Evolutionary conservation across 345 rosid species (phyloP), one percentile per base, ranked within the genome.

Genomic region (Eucalyptus curtisii): DNA sequence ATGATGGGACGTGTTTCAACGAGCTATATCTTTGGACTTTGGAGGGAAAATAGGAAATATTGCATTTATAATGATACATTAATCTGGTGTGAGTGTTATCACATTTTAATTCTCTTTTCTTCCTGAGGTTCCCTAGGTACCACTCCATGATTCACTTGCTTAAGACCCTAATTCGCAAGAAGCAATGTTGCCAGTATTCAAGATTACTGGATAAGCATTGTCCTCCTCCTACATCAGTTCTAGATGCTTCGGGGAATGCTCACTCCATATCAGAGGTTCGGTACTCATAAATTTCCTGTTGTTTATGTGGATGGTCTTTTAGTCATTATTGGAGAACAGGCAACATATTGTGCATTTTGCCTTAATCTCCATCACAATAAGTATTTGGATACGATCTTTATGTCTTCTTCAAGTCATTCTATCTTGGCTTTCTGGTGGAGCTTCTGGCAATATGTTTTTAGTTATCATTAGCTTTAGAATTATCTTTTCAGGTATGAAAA

Each of bases 191-290:
- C 92, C 95, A 94, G 47, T 90, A 94, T 90, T 76, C 87, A 87
- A 93, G 89, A 71, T 92, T 97, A 88, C 92, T 96, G 92, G 93
- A 95, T 84, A 95, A 93, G 92, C 95, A 95, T 85, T 97, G 99
- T 87, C 87, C 90, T 86, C 89, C 88, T 91, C 88, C 93, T 50
- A 86, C 90, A 47, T 88, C 45, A 27, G 76, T 87, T 89, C 89
- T 47, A 86, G 88, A 44, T 49, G 80, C 86, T 42, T 87, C 5
- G 80, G 87, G 30, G 90, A 90, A 88, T 82, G 87, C 87, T 64
- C 89, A 85, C 89, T 55, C 64, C 14, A 48, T 85, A 66, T 87
- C 87, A 53, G 90, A 94, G 95, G 93, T 94, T 86, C 55, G 92
- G 68, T 79, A 57, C 55, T 33, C 80, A 14, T 31, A 82, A 71